phyloP scores from a whole-genome alignment of 768 basidiomycete genomes.

The Terana coerulea region DNA sequence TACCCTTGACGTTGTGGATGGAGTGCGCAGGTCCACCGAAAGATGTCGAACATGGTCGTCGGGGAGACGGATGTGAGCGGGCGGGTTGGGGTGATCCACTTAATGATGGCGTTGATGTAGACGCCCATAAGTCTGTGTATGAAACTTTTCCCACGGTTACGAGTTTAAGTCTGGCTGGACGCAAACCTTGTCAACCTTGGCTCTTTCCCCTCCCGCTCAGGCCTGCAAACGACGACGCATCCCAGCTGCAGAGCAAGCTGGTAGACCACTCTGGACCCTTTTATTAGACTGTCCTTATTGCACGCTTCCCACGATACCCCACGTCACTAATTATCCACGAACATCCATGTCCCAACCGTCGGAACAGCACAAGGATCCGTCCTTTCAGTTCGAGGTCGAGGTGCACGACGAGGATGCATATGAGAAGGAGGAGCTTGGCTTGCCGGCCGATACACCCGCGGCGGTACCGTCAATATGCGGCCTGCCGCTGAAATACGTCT shows the following conservation, averaged over 20 bases:
- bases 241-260: constrained; percentile 26
- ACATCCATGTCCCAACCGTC: constrained; percentile 22
- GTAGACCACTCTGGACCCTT: constrained; percentile 3
- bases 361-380: constrained; percentile 19
- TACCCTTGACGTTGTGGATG: no score
- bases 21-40: no score
- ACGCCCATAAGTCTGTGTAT: no score
- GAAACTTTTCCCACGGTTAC: no score
- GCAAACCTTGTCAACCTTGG: no score
- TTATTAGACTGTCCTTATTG: constrained; percentile 13
- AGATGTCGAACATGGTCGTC: no score
- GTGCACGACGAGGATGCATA: constrained; percentile 18
- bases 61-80: no score
- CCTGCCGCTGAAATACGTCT: no score
- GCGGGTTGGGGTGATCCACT: no score
- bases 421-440: constrained; percentile 37
- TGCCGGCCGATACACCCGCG: constrained; percentile 31
- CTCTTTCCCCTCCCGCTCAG: background rate
- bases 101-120: no score
- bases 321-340: constrained; percentile 7
- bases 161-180: no score
- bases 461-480: constrained; percentile 59
- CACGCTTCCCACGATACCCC: constrained; percentile 17
- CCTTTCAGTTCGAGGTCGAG: constrained; percentile 18
- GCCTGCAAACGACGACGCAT: background rate